phyloP scores from a whole-genome alignment of 352 stramenopile genomes.

The Phytophthora nicotianae region DNA sequence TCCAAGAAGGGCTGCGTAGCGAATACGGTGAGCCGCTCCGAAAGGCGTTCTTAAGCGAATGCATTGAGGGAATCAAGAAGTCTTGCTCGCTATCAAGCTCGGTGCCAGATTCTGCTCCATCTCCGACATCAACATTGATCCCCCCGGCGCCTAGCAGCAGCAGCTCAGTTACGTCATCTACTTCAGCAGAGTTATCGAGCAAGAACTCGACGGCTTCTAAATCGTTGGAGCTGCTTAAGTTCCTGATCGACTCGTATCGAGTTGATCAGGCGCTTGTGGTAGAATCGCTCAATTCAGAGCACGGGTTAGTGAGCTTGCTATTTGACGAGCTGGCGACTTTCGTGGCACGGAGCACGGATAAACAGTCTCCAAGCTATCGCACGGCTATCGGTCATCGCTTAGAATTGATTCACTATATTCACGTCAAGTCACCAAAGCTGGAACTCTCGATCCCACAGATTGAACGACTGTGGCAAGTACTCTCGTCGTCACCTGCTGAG shows the following conservation, averaged over 20 bases:
- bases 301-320: constrained; percentile 72
- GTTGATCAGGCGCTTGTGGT: constrained; percentile 70
- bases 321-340: constrained; percentile 89
- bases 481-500: constrained; percentile 78
- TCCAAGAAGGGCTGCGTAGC: constrained; percentile 79
- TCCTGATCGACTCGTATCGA: constrained; percentile 87
- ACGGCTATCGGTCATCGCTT: constrained; percentile 82
- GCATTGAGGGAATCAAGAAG: constrained; percentile 77
- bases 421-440: constrained; percentile 79
- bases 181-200: constrained; percentile 25
- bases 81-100: constrained; percentile 54
- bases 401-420: constrained; percentile 88
- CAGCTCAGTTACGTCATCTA: constrained; percentile 19
- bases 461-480: constrained; percentile 70
- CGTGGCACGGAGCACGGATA: constrained; percentile 60
- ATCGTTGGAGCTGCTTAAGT: constrained; percentile 83
- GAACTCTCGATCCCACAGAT: constrained; percentile 81
- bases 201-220: constrained; percentile 64
- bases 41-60: constrained; percentile 75
- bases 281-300: constrained; percentile 74
- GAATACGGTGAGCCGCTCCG: constrained; percentile 70
- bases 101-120: constrained; percentile 19
- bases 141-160: constrained; percentile 19
- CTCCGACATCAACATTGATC: constrained; percentile 22
- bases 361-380: constrained; percentile 58